Percentiles rank a stretch among this genome's conserved stretches.
Evolutionary conservation across 257 asterid species (phyloP).

Genomic region (Lithospermum erythrorhizon): DNA sequence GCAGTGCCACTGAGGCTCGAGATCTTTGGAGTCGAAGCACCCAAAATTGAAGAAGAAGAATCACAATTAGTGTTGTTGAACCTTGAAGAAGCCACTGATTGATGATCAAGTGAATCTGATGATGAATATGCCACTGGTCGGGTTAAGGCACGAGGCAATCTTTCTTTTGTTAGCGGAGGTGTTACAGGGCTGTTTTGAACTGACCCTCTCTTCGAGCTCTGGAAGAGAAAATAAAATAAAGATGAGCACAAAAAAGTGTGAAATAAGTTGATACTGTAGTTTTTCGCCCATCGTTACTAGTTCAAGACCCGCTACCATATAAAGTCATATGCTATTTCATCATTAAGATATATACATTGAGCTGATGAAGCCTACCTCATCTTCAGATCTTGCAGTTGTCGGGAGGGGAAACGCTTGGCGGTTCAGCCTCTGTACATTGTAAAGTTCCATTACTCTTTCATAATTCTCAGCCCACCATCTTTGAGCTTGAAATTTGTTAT

Average conservation of each 20-base stretch:
- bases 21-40: constrained; percentile 72
- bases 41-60: constrained; percentile 28
- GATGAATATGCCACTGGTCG: constrained; percentile 67
- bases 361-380: constrained; percentile 23
- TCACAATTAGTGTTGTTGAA: constrained; percentile 45
- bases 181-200: constrained; percentile 73
- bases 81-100: constrained; percentile 15
- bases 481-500: constrained; percentile 95
- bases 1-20: constrained; percentile 46
- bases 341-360: neutral
- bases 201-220: constrained; percentile 56
- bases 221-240: neutral
- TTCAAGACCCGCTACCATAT: too few species aligned
- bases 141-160: constrained; percentile 44
- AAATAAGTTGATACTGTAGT: neutral
- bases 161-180: constrained; percentile 68
- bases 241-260: neutral
- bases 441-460: constrained; percentile 80
- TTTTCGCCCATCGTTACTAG: too few species aligned
- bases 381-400: constrained; percentile 74
- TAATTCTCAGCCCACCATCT: constrained; percentile 95
- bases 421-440: constrained; percentile 74
- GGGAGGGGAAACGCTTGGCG: constrained; percentile 82
- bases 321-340: too few species aligned
- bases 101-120: constrained; percentile 51